Evolutionary conservation across 306 rosid genomes (phyloP), one percentile per base, ranked within the genome.

Genomic region (Cucurbita argyrosperma): DNA sequence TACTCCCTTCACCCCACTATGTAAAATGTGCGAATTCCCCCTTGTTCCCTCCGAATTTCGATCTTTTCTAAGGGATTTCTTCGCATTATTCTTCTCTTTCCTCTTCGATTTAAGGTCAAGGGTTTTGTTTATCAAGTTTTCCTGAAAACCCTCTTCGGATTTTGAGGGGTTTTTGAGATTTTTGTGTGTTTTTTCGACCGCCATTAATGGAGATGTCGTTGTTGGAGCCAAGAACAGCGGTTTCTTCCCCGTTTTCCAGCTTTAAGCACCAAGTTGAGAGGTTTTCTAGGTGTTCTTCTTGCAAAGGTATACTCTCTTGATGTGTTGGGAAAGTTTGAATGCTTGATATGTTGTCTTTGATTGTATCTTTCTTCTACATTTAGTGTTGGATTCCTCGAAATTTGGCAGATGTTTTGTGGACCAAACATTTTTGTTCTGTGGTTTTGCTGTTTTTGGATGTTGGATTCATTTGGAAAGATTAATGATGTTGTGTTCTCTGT

Each of bases 201-300:
- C 76, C 74, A 16, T 61, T 35, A 76, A 93, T 86, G 96, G 96
- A 88, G 80, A 78, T 85, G 66, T 87, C 81, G 52, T 77, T 76
- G 63, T 81, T 85, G 69, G 88, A 84, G 77, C 60, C 87, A 23
- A 83, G 56, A 46, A 71, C 85, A 49, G 12, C 81, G 76, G 86
- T 82, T 53, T 64, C 55, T 57, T 64, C 51, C 65, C 78, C 73
- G 1, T 63, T 89, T 79, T 74, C 77, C 4, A 78, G 56, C 80
- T 71, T 78, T 78, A 80, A 78, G 14, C 79, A 79, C 79, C 75
- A 75, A 16, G 18, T 71, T 82, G 84, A 84, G 61, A 77, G 47
- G 76, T 78, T 75, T 72, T 37, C 83, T 37, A 82, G 79, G 50
- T 82, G 84, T 77, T 82, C 75, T 59, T 80, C 74, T 68, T 84